A percentile compares a stretch with the other conserved stretches of the same genome.
Conservation (phyloP, 75 land plant genomes). For the Chamaecyparis obtusa region DNA sequence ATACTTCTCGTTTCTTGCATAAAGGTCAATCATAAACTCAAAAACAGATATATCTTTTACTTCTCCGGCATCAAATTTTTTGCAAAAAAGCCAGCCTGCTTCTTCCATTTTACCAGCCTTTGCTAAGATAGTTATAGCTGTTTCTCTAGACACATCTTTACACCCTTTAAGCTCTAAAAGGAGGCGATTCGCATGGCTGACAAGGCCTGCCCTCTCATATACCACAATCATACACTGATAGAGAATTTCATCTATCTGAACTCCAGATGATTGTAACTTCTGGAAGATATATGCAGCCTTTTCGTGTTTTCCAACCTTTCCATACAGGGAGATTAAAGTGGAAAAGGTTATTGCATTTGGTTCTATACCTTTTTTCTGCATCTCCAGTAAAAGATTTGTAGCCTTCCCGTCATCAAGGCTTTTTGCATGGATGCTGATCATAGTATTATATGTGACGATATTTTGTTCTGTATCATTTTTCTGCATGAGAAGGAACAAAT, state of each 20-base stretch:
- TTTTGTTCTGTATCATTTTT: conserved; percentile 64
- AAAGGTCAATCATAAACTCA: conserved; percentile 66
- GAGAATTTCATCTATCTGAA: conserved; percentile 80
- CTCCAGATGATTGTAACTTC: conserved; percentile 68
- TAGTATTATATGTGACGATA: conserved; percentile 91
- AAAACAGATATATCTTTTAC: conserved; percentile 68
- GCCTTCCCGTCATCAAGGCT: conserved; percentile 79
- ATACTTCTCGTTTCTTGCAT: conserved; percentile 47
- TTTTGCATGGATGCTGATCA: conserved; percentile 75
- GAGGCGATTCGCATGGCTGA: conserved; percentile 84
- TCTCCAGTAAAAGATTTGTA: conserved; percentile 66
- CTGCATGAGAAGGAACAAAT: conserved; percentile 82
- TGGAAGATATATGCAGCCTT: conserved; percentile 79
- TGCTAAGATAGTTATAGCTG: conserved; percentile 79
- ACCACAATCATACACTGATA: conserved; percentile 90
- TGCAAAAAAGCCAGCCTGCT: conserved; percentile 78
- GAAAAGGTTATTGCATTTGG: conserved; percentile 88
- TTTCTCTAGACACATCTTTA: conserved; percentile 51
- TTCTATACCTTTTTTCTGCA: conserved; percentile 70
- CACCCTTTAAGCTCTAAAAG: conserved; percentile 74
- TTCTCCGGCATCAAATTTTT: conserved; percentile 63
- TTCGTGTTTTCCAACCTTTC: conserved; percentile 78
- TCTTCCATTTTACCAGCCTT: conserved; percentile 86
- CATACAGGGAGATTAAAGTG: conserved; percentile 82
- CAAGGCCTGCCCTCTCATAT: conserved; percentile 80